Evolutionary conservation across 163 green algal species (phyloP).

Genomic region (Chlorella variabilis): DNA sequence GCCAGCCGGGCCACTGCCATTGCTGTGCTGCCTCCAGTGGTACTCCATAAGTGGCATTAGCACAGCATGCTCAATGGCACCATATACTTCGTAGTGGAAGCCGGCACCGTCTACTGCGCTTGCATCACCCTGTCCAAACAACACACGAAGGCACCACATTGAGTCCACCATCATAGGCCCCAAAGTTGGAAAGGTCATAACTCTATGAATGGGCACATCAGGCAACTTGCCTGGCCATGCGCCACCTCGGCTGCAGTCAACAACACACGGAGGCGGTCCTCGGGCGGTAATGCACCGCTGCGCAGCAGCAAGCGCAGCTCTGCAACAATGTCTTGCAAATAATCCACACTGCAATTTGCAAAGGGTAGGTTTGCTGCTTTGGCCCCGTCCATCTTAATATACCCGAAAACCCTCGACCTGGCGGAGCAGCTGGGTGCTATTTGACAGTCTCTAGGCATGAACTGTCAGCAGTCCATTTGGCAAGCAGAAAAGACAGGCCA

Average conservation of each 20-base stretch:
- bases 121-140: slow-evolving; percentile 69
- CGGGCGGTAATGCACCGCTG: slow-evolving; percentile 62
- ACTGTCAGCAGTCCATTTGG: background rate
- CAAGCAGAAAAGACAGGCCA: no score
- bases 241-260: slow-evolving; percentile 72
- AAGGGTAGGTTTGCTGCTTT: no score
- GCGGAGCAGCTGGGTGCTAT: no score
- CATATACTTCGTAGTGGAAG: slow-evolving; percentile 81
- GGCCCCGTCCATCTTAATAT: no score
- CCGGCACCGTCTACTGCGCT: slow-evolving; percentile 76
- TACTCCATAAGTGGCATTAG: slow-evolving; percentile 31
- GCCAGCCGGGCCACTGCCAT: no score
- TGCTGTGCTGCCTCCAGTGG: no score
- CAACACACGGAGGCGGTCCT: slow-evolving; percentile 71
- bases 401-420: no score
- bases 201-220: no score
- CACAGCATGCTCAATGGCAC: slow-evolving; percentile 47
- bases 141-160: background rate
- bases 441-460: no score
- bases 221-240: slow-evolving; percentile 33
- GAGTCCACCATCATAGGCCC: no score
- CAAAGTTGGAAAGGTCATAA: no score
- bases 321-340: slow-evolving; percentile 57
- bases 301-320: slow-evolving; percentile 60
- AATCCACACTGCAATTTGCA: slow-evolving; percentile 50